Evolutionary conservation across 2,329 filamentous ascomycete species (phyloP).

Genomic region (Cercospora canescens): DNA sequence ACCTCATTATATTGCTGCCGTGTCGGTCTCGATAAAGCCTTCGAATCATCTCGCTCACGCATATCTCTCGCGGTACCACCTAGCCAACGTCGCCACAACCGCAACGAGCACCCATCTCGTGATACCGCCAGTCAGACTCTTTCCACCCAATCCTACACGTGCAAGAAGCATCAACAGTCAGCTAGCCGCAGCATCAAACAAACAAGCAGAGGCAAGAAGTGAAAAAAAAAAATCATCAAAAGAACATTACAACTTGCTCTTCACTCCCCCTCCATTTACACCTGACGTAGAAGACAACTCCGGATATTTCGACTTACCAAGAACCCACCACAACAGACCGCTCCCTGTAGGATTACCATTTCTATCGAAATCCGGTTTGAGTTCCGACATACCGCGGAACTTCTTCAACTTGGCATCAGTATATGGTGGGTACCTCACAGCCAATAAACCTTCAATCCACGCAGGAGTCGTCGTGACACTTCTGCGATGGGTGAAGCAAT

Average conservation of each 20-base stretch:
- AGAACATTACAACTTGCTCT: conserved; percentile 5
- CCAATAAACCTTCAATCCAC: conserved; percentile 68
- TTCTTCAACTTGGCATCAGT: conserved; percentile 54
- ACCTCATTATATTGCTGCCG: neutral
- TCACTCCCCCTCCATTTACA: neutral
- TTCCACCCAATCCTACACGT: conserved; percentile 29
- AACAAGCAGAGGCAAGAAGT: neutral
- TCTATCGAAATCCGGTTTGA: conserved; percentile 62
- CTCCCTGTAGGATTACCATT: conserved; percentile 44
- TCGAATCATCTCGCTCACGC: neutral
- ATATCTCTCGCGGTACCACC: conserved; percentile 18
- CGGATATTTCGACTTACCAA: conserved; percentile 24
- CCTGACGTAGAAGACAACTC: neutral
- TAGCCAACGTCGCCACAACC: conserved; percentile 22
- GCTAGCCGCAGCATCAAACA: neutral
- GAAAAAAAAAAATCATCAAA: neutral
- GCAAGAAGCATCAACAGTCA: conserved; percentile 8
- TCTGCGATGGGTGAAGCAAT: conserved; percentile 65
- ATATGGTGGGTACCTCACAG: conserved; percentile 67
- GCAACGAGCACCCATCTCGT: conserved; percentile 34
- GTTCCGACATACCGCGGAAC: conserved; percentile 50
- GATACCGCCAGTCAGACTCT: conserved; percentile 27
- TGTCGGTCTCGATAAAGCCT: neutral
- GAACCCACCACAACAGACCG: conserved; percentile 33
- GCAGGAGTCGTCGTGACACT: conserved; percentile 61